phyloP scores from a whole-genome alignment of 805 yeast genomes.

The Cyberlindnera mississippiensis region DNA sequence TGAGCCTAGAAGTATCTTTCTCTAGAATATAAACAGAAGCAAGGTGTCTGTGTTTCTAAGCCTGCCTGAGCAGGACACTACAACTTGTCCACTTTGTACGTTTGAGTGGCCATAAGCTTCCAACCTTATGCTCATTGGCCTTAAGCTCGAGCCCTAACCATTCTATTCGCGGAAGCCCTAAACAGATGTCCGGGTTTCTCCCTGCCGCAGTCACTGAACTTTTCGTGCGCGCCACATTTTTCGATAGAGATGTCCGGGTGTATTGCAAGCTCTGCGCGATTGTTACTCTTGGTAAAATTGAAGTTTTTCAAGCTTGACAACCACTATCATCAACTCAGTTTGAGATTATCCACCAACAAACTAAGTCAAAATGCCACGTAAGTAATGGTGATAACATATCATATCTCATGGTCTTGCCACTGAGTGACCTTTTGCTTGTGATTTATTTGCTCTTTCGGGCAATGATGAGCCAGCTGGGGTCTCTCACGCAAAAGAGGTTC shows the following conservation, averaged over 20 bases:
- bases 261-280: background rate
- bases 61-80: no score
- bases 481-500: constrained; percentile 52
- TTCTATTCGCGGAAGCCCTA: no score
- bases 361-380: constrained; percentile 30
- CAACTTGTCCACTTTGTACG: no score
- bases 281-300: no score
- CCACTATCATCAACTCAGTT: background rate
- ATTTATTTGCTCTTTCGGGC: no score
- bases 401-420: constrained; percentile 3
- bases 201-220: background rate
- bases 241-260: background rate
- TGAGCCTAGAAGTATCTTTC: no score
- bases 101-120: no score
- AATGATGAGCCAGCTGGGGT: no score
- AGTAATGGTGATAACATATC: constrained; percentile 11
- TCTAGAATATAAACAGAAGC: no score
- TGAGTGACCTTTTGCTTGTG: constrained; percentile 1
- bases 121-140: no score
- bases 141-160: no score
- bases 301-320: background rate
- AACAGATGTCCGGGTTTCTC: background rate
- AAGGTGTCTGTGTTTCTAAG: no score
- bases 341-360: background rate
- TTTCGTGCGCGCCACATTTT: background rate